Evolutionary conservation across 2,329 filamentous ascomycete genomes (phyloP).

Genomic region (Emydomyces testavorans): DNA sequence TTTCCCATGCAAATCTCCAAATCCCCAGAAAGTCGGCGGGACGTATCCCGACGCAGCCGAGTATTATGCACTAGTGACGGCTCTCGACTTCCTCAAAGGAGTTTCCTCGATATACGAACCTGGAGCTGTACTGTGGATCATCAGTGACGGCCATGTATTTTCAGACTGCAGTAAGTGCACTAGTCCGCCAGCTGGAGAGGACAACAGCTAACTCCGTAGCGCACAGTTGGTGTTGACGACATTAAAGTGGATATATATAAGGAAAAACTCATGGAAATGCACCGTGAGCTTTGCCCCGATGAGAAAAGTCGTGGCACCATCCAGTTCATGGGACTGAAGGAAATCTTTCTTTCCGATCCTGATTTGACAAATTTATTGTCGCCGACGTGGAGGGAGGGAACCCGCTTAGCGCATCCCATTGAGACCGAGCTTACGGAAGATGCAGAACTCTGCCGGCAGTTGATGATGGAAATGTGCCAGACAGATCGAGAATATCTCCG

Average conservation of each 20-base stretch:
- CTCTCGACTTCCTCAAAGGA: constrained; percentile 1
- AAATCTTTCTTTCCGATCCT: not conserved
- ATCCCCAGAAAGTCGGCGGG: constrained; percentile 1
- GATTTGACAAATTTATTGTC: not conserved
- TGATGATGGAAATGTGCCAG: not conserved
- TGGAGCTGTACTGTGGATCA: constrained; percentile 3
- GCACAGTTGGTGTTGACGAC: constrained; percentile 5
- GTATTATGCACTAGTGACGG: not conserved
- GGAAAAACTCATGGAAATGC: constrained; percentile 6
- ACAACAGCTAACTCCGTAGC: not conserved
- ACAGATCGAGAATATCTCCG: not conserved
- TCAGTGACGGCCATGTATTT: constrained; percentile 6
- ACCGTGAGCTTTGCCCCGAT: not conserved
- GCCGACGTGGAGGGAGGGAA: not conserved
- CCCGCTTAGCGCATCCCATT: not conserved
- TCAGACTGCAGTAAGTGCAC: constrained; percentile 5
- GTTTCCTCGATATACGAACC: not conserved
- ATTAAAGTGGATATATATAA: constrained; percentile 3
- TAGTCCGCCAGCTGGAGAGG: not conserved
- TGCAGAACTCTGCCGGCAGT: constrained; percentile 2
- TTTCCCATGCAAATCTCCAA: constrained; percentile 7
- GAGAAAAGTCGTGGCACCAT: not conserved
- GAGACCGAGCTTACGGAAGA: not conserved
- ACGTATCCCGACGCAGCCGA: constrained; percentile 1
- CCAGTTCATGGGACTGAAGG: not conserved